phyloP scores from a whole-genome alignment of 75 land plant species.

The Adiantum capillusveneris region DNA sequence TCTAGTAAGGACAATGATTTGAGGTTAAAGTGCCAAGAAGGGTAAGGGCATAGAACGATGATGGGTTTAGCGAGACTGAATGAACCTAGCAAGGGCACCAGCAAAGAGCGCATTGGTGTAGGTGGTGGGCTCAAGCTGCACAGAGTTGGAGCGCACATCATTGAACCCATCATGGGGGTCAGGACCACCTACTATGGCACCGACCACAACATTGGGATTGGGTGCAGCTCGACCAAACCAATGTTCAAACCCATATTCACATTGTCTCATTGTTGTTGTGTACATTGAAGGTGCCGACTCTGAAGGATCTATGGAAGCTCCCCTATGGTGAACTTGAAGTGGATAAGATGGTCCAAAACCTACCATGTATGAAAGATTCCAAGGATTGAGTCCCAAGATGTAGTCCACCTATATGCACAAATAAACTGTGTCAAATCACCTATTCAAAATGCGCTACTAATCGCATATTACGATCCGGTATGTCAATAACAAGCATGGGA shows the following conservation, averaged over 20 bases:
- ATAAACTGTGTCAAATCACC: too few relatives aligned
- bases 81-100: constrained; percentile 21
- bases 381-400: constrained; percentile 50
- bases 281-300: not conserved
- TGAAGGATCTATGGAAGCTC: constrained; percentile 29
- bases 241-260: not conserved
- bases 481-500: too few relatives aligned
- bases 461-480: too few relatives aligned
- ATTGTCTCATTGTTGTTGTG: not conserved
- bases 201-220: constrained; percentile 32
- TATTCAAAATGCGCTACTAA: too few relatives aligned
- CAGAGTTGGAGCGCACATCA: constrained; percentile 31
- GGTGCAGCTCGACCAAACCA: constrained; percentile 22
- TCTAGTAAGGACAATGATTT: too few relatives aligned
- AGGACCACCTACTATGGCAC: constrained; percentile 45
- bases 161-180: constrained; percentile 22
- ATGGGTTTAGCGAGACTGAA: not conserved
- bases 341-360: constrained; percentile 41
- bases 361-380: constrained; percentile 45
- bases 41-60: too few relatives aligned
- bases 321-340: constrained; percentile 34
- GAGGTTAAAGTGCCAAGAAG: too few relatives aligned
- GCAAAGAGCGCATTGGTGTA: constrained; percentile 42
- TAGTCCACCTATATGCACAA: constrained; percentile 47
- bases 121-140: constrained; percentile 38